Conservation (phyloP, 768 basidiomycete species). For the Sporobolomyces roseus region DNA sequence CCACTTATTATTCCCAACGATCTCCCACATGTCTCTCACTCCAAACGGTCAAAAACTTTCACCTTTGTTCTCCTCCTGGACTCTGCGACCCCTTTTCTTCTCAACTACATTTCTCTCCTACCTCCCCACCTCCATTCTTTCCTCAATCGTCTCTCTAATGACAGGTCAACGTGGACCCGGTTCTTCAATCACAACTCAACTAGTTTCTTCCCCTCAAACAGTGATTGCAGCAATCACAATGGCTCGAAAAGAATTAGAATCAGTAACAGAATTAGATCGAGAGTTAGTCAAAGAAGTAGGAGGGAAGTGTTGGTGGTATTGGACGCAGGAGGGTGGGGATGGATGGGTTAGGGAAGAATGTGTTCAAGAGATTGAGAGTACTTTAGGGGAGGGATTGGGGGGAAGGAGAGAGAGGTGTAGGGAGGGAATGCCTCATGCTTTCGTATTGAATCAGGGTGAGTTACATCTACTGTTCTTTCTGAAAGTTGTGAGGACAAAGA, state of each 20-base stretch:
- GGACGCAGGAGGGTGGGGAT: constrained; percentile 23
- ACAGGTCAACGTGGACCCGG: constrained; percentile 17
- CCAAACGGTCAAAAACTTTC: constrained; percentile 63
- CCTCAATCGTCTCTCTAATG: constrained; percentile 18
- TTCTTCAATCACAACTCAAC: background rate
- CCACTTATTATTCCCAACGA: constrained; percentile 68
- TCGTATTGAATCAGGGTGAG: constrained; percentile 31
- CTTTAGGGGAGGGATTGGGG: constrained; percentile 8
- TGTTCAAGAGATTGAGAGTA: constrained; percentile 24
- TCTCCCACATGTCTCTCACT: constrained; percentile 61
- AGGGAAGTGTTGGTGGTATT: constrained; percentile 28
- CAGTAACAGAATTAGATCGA: constrained; percentile 23
- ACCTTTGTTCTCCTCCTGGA: constrained; percentile 28
- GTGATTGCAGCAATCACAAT: constrained; percentile 29
- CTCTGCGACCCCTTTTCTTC: constrained; percentile 28
- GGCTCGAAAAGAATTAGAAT: constrained; percentile 33
- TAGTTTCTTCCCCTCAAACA: constrained; percentile 25
- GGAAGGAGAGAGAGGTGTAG: constrained; percentile 23
- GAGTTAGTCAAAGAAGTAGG: background rate
- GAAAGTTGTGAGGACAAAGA: background rate
- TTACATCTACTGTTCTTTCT: background rate
- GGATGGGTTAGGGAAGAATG: constrained; percentile 32
- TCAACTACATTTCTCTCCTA: constrained; percentile 23
- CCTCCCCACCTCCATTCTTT: constrained; percentile 15
- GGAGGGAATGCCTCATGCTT: constrained; percentile 39